phyloP scores from a whole-genome alignment of 495 filamentous ascomycete species.

The Hypoxylon rickii region DNA sequence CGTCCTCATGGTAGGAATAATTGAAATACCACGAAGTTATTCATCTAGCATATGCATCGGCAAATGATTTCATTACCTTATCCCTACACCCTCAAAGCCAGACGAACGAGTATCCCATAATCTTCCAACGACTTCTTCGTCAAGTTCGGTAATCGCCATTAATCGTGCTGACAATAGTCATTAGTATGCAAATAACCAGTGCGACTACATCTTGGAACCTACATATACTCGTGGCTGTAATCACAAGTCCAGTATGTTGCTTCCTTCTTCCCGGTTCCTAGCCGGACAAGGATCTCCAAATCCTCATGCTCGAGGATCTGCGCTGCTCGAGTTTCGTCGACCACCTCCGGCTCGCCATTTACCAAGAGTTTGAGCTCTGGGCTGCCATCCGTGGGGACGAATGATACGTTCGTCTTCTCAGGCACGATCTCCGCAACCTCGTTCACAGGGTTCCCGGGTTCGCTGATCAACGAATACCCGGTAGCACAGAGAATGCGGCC shows the following conservation, averaged over 20 bases:
- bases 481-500: slow-evolving; percentile 92
- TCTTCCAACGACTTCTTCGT: not conserved
- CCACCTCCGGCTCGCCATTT: slow-evolving; percentile 86
- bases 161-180: slow-evolving; percentile 16
- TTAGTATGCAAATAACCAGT: slow-evolving; percentile 2
- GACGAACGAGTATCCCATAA: not conserved
- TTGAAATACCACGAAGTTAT: no score
- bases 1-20: no score
- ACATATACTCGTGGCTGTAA: slow-evolving; percentile 94
- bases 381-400: slow-evolving; percentile 84
- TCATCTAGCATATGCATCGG: no score
- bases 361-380: slow-evolving; percentile 81
- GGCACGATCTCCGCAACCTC: slow-evolving; percentile 70
- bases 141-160: slow-evolving; percentile 33
- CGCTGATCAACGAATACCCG: slow-evolving; percentile 80
- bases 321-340: slow-evolving; percentile 87
- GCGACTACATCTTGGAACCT: slow-evolving; percentile 8
- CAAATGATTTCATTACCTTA: no score
- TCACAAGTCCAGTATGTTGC: slow-evolving; percentile 95
- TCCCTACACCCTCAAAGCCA: no score
- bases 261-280: slow-evolving; percentile 74
- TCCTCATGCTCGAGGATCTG: slow-evolving; percentile 87
- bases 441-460: slow-evolving; percentile 56
- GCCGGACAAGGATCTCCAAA: slow-evolving; percentile 75
- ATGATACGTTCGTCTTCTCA: slow-evolving; percentile 87